A percentile compares a stretch with the other conserved stretches of the same genome.
Conservation (phyloP, 345 rosid genomes). For the Cardamine occulta region DNA sequence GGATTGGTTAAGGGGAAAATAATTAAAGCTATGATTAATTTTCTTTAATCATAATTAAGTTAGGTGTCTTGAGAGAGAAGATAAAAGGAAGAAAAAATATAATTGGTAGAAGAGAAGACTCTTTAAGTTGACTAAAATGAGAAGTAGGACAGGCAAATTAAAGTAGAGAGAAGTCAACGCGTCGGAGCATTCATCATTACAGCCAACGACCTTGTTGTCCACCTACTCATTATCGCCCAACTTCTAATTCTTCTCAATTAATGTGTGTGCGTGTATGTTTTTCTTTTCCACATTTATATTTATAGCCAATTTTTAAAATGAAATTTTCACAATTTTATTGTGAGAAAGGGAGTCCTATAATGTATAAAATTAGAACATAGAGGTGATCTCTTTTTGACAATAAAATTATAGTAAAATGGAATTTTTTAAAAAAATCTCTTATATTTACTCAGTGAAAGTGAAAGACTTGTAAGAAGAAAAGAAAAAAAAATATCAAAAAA, state of each 20-base stretch:
- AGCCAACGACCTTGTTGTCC: constrained; percentile 30
- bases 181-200: constrained; percentile 37
- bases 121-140: constrained; percentile 32
- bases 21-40: neutral
- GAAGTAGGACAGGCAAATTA: constrained; percentile 21
- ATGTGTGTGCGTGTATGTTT: neutral
- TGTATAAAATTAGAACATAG: too few relatives aligned
- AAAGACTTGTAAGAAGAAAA: neutral
- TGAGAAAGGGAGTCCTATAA: too few relatives aligned
- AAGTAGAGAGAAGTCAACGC: constrained; percentile 32
- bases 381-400: too few relatives aligned
- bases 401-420: too few relatives aligned
- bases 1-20: neutral
- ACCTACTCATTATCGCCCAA: constrained; percentile 5
- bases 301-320: too few relatives aligned
- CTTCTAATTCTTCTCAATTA: constrained; percentile 7
- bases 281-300: neutral
- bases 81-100: neutral
- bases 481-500: too few relatives aligned
- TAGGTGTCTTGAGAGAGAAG: too few relatives aligned
- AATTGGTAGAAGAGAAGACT: constrained; percentile 38
- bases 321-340: too few relatives aligned
- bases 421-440: too few relatives aligned
- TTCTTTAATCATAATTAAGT: neutral
- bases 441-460: neutral